Evolutionary conservation across 108 stramenopile species (phyloP).

Genomic region (Fragilaria radians): DNA sequence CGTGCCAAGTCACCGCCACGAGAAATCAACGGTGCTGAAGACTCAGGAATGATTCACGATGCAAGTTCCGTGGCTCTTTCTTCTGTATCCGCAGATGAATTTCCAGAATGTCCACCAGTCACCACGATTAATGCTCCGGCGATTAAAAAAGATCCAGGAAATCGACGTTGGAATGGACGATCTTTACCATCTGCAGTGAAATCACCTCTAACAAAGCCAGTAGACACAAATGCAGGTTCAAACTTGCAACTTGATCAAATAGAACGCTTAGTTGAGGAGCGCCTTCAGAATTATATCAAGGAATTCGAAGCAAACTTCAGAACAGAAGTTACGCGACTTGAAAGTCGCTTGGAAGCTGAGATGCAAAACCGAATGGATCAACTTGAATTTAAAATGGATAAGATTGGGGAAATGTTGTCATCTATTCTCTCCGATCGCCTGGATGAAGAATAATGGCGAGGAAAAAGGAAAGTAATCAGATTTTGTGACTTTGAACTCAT

Average conservation of each 20-base stretch:
- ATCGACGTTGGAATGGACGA: background rate
- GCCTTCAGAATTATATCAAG: conserved; percentile 17
- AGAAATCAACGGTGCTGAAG: background rate
- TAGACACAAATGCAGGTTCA: no score
- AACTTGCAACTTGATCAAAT: conserved; percentile 5
- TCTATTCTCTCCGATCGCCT: background rate
- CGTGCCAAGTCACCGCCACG: background rate
- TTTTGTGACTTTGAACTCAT: no score
- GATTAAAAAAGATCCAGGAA: background rate
- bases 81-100: background rate
- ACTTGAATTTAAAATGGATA: conserved; percentile 20
- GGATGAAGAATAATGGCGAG: no score
- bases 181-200: background rate
- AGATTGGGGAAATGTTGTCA: background rate
- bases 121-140: no score
- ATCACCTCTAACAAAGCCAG: background rate
- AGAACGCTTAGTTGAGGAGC: conserved; percentile 24
- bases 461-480: no score
- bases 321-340: conserved; percentile 18
- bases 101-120: background rate
- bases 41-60: background rate
- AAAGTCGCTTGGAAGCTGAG: conserved; percentile 23
- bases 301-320: conserved; percentile 25
- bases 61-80: background rate
- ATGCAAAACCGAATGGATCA: conserved; percentile 25